Base-by-base conservation (phyloP, 1,284 basidiomycete species). In the Athelia psychrophila region DNA sequence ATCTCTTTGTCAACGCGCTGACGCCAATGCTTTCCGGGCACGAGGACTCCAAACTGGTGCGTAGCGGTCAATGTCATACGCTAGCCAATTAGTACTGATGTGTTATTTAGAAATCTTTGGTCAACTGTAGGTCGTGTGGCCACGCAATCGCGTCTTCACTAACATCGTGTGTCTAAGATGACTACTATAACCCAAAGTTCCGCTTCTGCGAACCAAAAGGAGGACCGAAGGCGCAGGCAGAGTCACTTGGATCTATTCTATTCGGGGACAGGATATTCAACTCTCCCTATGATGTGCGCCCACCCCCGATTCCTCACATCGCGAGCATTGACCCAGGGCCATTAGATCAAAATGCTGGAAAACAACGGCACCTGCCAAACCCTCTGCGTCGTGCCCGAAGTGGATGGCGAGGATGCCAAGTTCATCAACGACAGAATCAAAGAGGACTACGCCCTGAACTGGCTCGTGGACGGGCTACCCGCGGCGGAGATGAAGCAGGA, bases 231-330 rank as follows among this genome's bases (percentile, higher is more conserved):
- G 85, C 87, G 60, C 86, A 94, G 65, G 85, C 91, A 13, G 95
- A 97, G 70, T 91, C 88, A 1, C 75, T 99, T 23, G 96, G 96
- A 3, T 93, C 92, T 25, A 95, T 97, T 56, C 75, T 99, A 15
- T 98, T 98, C 61, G 96, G 96, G 25, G 96, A 99, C 74, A 82
- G 96, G 54, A 95, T 99, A 64, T 93, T 95, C 71, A 87, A 88
- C 65, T 93, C 92, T 8, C 88, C 91, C 2, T 95, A 95, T 63
- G 79, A 95, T 60, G 89, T 92, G 58, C 54, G 86, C 74, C 25
- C 40, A 48, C 20, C 22, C 50, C 38, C n/a, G 15, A n/a, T 8
- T 52, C 48, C 40, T 25, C 47, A 56, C 38, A 35, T 52, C 49
- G 22, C 38, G 19, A 42, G 52, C 53, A 8, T 35, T 55, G 22